Evolutionary conservation across 2,329 filamentous ascomycete species (phyloP).

Genomic region (Ilyonectria destructans): DNA sequence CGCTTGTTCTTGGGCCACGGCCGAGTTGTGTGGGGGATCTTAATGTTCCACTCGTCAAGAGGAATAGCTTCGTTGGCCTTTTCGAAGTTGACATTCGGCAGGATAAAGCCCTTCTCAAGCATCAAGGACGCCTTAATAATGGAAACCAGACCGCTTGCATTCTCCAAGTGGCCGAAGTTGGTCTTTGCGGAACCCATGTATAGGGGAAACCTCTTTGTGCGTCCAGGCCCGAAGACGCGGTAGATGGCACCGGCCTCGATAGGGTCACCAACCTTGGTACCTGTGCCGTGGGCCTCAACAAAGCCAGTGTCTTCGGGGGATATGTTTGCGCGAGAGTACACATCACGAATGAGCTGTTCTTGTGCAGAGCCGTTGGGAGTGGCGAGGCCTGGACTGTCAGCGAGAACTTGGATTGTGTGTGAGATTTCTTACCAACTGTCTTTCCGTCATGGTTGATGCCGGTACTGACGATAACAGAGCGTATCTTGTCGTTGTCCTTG

Average conservation of each 20-base stretch:
- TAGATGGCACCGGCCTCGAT: conserved; percentile 68
- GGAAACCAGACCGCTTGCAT: conserved; percentile 66
- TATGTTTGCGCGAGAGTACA: conserved; percentile 54
- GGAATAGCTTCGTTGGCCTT: conserved; percentile 65
- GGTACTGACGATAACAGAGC: conserved; percentile 33
- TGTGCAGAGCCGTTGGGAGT: conserved; percentile 69
- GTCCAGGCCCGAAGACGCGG: conserved; percentile 59
- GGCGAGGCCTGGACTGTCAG: conserved; percentile 68
- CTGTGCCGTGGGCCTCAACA: conserved; percentile 71
- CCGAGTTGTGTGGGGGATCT: conserved; percentile 60
- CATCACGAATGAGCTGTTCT: conserved; percentile 56
- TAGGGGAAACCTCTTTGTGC: conserved; percentile 56
- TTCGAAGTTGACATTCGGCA: conserved; percentile 68
- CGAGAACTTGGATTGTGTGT: neutral
- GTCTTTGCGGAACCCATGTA: conserved; percentile 67
- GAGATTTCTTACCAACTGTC: conserved; percentile 25
- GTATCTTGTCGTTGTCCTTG: conserved; percentile 38
- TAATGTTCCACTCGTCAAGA: conserved; percentile 66
- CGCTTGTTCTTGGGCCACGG: conserved; percentile 66
- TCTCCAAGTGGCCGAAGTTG: conserved; percentile 69
- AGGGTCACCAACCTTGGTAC: conserved; percentile 70
- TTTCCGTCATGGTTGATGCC: conserved; percentile 39
- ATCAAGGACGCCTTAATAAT: conserved; percentile 69
- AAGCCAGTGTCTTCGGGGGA: conserved; percentile 52
- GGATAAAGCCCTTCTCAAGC: conserved; percentile 66